Evolutionary conservation across 768 basidiomycete genomes (phyloP), one percentile per base, ranked within the genome.

Genomic region (Lactarius deliciosus): DNA sequence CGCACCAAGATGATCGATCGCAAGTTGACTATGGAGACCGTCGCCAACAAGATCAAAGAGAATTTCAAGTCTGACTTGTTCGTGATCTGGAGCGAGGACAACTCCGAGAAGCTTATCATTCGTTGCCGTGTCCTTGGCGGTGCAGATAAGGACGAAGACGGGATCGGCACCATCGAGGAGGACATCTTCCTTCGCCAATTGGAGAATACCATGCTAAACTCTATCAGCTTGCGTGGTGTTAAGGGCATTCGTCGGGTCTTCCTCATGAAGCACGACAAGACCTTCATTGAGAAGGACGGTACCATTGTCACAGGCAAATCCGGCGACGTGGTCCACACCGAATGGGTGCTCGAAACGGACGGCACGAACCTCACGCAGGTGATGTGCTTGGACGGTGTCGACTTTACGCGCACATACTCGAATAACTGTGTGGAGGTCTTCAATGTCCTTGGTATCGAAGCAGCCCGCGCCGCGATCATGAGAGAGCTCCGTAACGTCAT

Each of bases 1-100:
- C 92, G 96, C 70, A 89, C 92, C 3, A 94, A 96, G 80, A 97
- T 99, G 91, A 89, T 98, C 70, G 96, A 97, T 81, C 89, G 96
- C 74, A 96, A 96, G 76, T 82, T 98, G 71, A 92, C 90, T 13
- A 98, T 98, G 93, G 83, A 89, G 57, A 92, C 94, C 70, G 96
- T 98, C 53, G 96, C 95, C 6, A 88, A 91, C 69, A 88, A 91
- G 50, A 98, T 99, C 65, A 90, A 91, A 22, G 92, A 94, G 76
- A 95, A 87, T 70, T 98, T 98, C 82, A 92, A 94, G 75, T 90
- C 92, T 2, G 96, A 98, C 74, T 81, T 98, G 16, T 98, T 98
- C 76, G 94, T 98, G 76, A 97, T 98, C 71, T 97, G 95, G 91
- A 95, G 93, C 70, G 96, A 98, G 82, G 96, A 98, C 77, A 98